Evolutionary conservation across 192 early-diverging fungal species (phyloP).

Genomic region (Phlyctochytrium planicorne): DNA sequence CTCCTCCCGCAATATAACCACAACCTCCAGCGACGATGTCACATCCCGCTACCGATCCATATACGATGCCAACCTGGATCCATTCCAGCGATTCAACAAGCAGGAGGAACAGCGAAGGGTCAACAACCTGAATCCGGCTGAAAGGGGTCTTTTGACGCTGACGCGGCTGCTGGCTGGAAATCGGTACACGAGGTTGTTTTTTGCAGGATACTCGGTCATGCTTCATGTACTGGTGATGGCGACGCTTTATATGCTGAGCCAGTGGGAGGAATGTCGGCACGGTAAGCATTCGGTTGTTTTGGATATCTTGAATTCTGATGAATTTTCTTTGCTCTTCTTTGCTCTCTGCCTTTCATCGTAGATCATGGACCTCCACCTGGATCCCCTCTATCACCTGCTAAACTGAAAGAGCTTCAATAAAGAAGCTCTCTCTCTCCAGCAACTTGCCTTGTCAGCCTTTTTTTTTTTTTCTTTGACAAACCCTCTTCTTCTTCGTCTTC

Average conservation of each 20-base stretch:
- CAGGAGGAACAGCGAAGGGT: slow-evolving; percentile 71
- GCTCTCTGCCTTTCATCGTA: too few relatives aligned
- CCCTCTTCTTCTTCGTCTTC: too few relatives aligned
- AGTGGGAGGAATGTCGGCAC: slow-evolving; percentile 61
- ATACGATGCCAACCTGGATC: slow-evolving; percentile 89
- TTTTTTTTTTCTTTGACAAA: too few relatives aligned
- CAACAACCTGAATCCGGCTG: slow-evolving; percentile 72
- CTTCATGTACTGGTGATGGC: slow-evolving; percentile 81
- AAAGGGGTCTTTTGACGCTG: slow-evolving; percentile 65
- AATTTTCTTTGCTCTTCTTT: too few relatives aligned
- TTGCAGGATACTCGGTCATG: slow-evolving; percentile 66
- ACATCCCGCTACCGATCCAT: slow-evolving; percentile 69
- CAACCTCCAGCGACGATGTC: slow-evolving; percentile 32
- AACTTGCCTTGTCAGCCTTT: too few relatives aligned
- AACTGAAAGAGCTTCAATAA: too few relatives aligned
- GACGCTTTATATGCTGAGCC: slow-evolving; percentile 64
- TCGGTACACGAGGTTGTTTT: slow-evolving; percentile 63
- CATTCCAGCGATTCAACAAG: slow-evolving; percentile 81
- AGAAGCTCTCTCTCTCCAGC: too few relatives aligned
- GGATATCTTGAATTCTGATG: too few relatives aligned
- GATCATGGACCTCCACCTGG: too few relatives aligned
- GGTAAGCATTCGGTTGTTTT: neutral
- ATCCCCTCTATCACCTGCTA: too few relatives aligned
- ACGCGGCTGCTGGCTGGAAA: slow-evolving; percentile 65
- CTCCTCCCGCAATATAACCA: too few relatives aligned